phyloP scores from a whole-genome alignment of 108 stramenopile species.

The Bacterosira constricta region DNA sequence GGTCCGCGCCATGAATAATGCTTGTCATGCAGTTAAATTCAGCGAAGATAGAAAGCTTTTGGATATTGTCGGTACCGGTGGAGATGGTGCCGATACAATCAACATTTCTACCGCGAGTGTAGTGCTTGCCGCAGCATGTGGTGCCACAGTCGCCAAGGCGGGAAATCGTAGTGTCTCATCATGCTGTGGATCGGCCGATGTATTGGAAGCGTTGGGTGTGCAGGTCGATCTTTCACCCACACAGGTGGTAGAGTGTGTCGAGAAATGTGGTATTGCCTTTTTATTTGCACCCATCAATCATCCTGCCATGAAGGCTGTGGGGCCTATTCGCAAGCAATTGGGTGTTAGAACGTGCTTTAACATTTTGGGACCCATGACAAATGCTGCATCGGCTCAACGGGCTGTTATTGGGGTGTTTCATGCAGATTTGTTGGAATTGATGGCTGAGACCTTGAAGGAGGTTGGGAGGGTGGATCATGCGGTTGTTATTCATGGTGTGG shows the following conservation, averaged over 20 bases:
- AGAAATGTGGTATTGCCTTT: conserved; percentile 88
- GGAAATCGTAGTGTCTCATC: conserved; percentile 96
- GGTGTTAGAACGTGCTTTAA: conserved; percentile 97
- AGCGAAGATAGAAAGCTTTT: conserved; percentile 69
- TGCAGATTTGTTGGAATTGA: conserved; percentile 81
- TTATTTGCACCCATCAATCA: conserved; percentile 98
- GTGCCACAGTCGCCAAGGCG: conserved; percentile 95
- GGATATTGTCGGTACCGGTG: conserved; percentile 99
- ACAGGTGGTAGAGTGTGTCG: conserved; percentile 92
- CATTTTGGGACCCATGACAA: conserved; percentile 98
- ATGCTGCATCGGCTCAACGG: conserved; percentile 95
- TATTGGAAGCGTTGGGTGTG: conserved; percentile 94
- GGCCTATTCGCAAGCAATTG: conserved; percentile 93
- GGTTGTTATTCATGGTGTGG: conserved; percentile 96
- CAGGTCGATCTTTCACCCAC: conserved; percentile 88
- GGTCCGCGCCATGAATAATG: conserved; percentile 94
- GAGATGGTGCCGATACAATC: conserved; percentile 98
- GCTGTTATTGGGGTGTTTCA: conserved; percentile 98
- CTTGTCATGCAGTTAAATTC: conserved; percentile 76
- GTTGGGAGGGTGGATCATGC: conserved; percentile 96
- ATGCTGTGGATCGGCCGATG: conserved; percentile 93
- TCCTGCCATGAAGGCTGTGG: conserved; percentile 96
- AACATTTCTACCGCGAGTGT: conserved; percentile 96
- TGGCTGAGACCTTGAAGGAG: conserved; percentile 90
- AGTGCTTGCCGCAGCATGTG: conserved; percentile 95